Base-by-base conservation (phyloP, 768 basidiomycete species). In the Gelatoporia subvermispora region DNA sequence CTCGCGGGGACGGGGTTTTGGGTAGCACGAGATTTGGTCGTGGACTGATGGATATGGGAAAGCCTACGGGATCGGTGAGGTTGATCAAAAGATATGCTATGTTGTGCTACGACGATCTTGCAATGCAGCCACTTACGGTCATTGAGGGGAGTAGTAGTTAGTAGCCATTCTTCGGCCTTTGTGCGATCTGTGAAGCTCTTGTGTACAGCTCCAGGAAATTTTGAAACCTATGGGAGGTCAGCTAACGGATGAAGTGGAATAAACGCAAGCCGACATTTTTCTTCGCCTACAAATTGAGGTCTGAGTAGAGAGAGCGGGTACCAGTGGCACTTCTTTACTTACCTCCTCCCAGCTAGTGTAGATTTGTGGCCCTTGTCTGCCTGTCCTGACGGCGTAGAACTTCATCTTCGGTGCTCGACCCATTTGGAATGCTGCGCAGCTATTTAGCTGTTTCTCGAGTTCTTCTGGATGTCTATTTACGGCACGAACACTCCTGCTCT, bases 291-390 rank as follows among this genome's bases (percentile, higher is more conserved):
- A 22, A 21, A 10, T 37, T 18, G 36, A 22, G 24, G 41, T 34
- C 58, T 31, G 35, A 22, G 22, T 9, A 2, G 37, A 23, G 17
- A 17, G 10, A 2, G 13, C 25, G 16, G 10, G 17, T 20, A 22
- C 5, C 16, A 17, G 28, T 22, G 8, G 8, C 9, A 37, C 34
- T 20, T 8, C 17, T 49, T n/a, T 31, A 31, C 36, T 49, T 36
- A 79, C 85, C 68, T 84, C 77, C 21, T 76, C 71, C 85, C 85
- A 86, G 13, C 68, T 72, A 1, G 62, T 57, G 42, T 82, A 85
- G 15, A 87, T 74, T 34, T 67, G 73, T 0, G 79, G 75, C 2
- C 81, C 84, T 49, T 76, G 67, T 22, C 79, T 67, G 2, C 85
- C 85, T 35, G 72, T 63, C 34, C 69, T 65, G 1, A 86, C 83